Evolutionary conservation across 768 basidiomycete species (phyloP), one percentile per base, ranked within the genome.

Genomic region (Russula abietina): DNA sequence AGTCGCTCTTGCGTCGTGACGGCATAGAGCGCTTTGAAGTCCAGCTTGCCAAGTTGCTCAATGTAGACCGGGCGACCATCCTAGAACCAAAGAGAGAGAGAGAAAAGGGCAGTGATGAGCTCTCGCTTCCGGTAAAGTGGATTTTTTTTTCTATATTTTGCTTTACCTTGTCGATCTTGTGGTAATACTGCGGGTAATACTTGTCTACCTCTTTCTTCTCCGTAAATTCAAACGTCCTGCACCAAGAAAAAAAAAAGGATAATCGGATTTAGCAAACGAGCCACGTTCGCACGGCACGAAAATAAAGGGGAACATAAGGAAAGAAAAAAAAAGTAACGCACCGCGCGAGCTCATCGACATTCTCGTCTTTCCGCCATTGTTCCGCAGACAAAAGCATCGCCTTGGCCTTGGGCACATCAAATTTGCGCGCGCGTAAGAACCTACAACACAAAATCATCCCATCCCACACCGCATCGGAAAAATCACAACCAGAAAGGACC

Each of bases 61-160:
- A 99, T 84, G 81, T 98, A 99, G 69, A 99, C 75, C 10, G 97
- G 97, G 61, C 95, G 87, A 22, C 96, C 96, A 68, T 97, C 94
- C 91, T 94, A 70, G 33, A 33, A 2, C 26, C 57, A 53, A 36
- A 67, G 26, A 14, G 8, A 38, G 5, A 28, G 4, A 28, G 28
- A 28, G 28, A 32, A 32, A 32, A 33, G 12, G 30, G 14, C n/a
- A n/a, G 28, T 0, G n/a, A 16, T 33, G 10, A 26, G 50, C 11
- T 45, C 43, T n/a, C 7, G 12, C 43, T n/a, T n/a, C 7, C 12
- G 12, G 10, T 41, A 41, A 12, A 17, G 32, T 14, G 39, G 19
- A n/a, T n/a, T n/a, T n/a, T n/a, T n/a, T n/a, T 7, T 53, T 43
- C 19, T 33, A 1, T 1, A 11, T 33, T 33, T 11, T 36, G 16